Evolutionary conservation across 805 yeast genomes (phyloP).

Genomic region (Peterozyma toletana): DNA sequence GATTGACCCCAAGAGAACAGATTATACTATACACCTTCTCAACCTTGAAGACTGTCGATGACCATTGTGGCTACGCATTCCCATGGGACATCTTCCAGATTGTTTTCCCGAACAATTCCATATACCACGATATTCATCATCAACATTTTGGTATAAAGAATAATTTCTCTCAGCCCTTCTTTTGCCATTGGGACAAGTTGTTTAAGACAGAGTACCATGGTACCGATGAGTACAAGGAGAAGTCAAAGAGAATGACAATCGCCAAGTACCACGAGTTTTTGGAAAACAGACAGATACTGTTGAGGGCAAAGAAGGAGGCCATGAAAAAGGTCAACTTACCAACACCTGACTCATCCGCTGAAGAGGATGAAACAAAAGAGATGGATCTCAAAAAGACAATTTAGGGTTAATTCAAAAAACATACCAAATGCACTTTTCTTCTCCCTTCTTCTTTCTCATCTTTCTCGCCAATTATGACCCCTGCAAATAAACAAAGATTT

Average conservation of each 20-base stretch:
- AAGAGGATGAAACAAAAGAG: slow-evolving; percentile 7
- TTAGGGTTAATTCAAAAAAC: no score
- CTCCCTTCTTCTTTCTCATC: no score
- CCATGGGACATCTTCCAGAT: slow-evolving; percentile 90
- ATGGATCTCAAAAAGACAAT: neutral
- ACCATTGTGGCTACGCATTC: slow-evolving; percentile 95
- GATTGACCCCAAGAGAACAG: slow-evolving; percentile 71
- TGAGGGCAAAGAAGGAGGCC: neutral
- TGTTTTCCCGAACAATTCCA: slow-evolving; percentile 89
- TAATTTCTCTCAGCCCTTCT: slow-evolving; percentile 94
- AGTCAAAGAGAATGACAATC: slow-evolving; percentile 63
- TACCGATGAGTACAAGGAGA: slow-evolving; percentile 53
- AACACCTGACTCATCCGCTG: slow-evolving; percentile 7
- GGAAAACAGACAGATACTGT: slow-evolving; percentile 22
- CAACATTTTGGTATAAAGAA: slow-evolving; percentile 92
- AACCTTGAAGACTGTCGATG: slow-evolving; percentile 95
- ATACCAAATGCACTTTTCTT: no score
- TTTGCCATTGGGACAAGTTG: slow-evolving; percentile 83
- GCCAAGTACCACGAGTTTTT: slow-evolving; percentile 57
- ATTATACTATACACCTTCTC: slow-evolving; percentile 74
- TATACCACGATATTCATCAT: slow-evolving; percentile 96
- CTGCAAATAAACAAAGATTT: no score
- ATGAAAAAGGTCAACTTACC: neutral
- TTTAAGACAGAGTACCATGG: slow-evolving; percentile 67
- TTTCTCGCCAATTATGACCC: no score